Conservation (phyloP, 2,329 filamentous ascomycete genomes). For the Dendrostoma leiphaemia region DNA sequence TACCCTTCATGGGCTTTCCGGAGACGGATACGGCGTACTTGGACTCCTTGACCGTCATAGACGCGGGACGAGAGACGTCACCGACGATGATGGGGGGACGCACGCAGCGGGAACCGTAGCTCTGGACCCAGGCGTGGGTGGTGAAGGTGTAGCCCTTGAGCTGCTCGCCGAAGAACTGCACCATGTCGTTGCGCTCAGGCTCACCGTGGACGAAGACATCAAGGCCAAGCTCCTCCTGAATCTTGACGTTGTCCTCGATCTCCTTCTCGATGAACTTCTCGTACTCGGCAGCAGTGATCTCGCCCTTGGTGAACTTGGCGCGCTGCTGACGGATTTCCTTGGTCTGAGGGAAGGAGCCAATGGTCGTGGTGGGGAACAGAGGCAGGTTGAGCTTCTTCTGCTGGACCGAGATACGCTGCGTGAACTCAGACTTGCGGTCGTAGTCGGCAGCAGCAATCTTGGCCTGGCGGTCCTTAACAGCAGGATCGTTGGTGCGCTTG, state of each 20-base stretch:
- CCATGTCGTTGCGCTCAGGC: conserved; percentile 99
- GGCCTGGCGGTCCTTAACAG: conserved; percentile 94
- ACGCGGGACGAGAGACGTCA: conserved; percentile 92
- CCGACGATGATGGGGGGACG: conserved; percentile 97
- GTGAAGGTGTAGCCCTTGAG: conserved; percentile 98
- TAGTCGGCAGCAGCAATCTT: conserved; percentile 82
- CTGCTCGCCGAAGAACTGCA: conserved; percentile 99
- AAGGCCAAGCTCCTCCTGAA: conserved; percentile 96
- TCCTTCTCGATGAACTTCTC: conserved; percentile 99
- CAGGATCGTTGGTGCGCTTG: conserved; percentile 91
- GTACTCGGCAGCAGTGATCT: conserved; percentile 89
- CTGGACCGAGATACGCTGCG: conserved; percentile 80
- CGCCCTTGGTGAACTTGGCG: conserved; percentile 98
- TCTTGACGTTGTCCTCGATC: conserved; percentile 90
- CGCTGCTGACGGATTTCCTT: conserved; percentile 96
- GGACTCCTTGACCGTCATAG: conserved; percentile 99
- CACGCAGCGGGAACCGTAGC: conserved; percentile 96
- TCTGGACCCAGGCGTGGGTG: conserved; percentile 97
- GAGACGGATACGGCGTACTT: conserved; percentile 96
- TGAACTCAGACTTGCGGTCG: conserved; percentile 90
- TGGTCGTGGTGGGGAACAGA: conserved; percentile 98
- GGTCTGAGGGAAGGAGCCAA: conserved; percentile 99
- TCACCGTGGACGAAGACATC: conserved; percentile 98
- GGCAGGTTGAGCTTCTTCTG: conserved; percentile 91
- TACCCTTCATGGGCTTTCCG: conserved; percentile 99